Evolutionary conservation across 2,329 filamentous ascomycete species (phyloP).

Genomic region (Colletotrichum magnum): DNA sequence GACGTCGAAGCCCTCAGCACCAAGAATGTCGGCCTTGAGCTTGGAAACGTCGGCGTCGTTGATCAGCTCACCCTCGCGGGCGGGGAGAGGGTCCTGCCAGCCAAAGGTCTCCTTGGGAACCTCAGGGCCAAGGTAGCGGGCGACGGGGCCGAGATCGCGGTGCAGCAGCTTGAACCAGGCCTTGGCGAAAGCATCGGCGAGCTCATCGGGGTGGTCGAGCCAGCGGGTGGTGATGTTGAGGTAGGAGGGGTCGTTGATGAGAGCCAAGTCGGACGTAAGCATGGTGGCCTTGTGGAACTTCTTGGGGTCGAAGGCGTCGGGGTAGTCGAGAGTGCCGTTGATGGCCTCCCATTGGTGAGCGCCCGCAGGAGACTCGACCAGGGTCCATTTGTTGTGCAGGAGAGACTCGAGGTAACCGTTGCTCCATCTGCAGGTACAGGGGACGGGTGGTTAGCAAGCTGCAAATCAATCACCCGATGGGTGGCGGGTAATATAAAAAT

Average conservation of each 20-base stretch:
- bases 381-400: conserved; percentile 84
- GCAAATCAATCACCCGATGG: conserved; percentile 34
- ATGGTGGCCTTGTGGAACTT: conserved; percentile 84
- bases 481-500: conserved; percentile 16
- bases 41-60: conserved; percentile 73
- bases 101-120: conserved; percentile 77
- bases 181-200: conserved; percentile 77
- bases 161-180: conserved; percentile 90
- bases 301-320: conserved; percentile 77
- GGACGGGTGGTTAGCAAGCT: conserved; percentile 25
- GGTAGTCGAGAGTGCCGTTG: conserved; percentile 75
- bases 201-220: conserved; percentile 77
- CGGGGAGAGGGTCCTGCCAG: conserved; percentile 83
- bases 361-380: conserved; percentile 81
- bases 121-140: conserved; percentile 82
- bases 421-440: conserved; percentile 66
- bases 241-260: conserved; percentile 79
- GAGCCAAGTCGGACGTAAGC: conserved; percentile 81
- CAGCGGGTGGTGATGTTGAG: conserved; percentile 82
- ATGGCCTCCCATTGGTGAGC: conserved; percentile 85
- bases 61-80: conserved; percentile 69
- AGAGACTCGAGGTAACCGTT: conserved; percentile 82
- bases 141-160: conserved; percentile 81
- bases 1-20: conserved; percentile 69
- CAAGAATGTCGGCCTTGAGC: conserved; percentile 79